phyloP scores from a whole-genome alignment of 441 rosid species.

The Erodium texanum region DNA sequence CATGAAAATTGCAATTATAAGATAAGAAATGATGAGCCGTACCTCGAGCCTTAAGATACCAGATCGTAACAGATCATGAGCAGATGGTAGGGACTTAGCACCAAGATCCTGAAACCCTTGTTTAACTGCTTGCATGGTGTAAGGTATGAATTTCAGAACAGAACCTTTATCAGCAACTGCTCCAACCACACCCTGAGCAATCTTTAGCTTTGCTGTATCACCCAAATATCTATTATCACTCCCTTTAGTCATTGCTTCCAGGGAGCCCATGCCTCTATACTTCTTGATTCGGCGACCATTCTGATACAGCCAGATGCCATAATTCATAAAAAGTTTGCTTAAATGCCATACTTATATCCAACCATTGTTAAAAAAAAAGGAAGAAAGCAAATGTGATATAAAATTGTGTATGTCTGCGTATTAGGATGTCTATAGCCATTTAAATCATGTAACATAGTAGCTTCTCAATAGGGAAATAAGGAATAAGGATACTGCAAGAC shows the following conservation, averaged over 20 bases:
- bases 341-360: background rate
- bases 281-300: conserved; percentile 49
- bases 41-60: conserved; percentile 70
- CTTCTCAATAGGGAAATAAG: background rate
- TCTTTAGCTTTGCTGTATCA: conserved; percentile 63
- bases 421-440: background rate
- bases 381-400: background rate
- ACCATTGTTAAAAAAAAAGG: background rate
- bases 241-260: conserved; percentile 88
- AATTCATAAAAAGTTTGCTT: background rate
- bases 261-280: conserved; percentile 83
- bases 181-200: conserved; percentile 91
- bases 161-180: conserved; percentile 83
- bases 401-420: background rate
- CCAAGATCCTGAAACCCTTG: conserved; percentile 97
- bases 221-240: conserved; percentile 83
- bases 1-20: background rate
- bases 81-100: conserved; percentile 55
- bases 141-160: conserved; percentile 57
- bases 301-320: conserved; percentile 23
- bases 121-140: conserved; percentile 85
- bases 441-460: background rate
- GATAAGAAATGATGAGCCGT: conserved; percentile 13
- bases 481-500: background rate
- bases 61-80: conserved; percentile 59